Evolutionary conservation across 192 early-diverging fungal species (phyloP).

Genomic region (Anaeromyces robustus): DNA sequence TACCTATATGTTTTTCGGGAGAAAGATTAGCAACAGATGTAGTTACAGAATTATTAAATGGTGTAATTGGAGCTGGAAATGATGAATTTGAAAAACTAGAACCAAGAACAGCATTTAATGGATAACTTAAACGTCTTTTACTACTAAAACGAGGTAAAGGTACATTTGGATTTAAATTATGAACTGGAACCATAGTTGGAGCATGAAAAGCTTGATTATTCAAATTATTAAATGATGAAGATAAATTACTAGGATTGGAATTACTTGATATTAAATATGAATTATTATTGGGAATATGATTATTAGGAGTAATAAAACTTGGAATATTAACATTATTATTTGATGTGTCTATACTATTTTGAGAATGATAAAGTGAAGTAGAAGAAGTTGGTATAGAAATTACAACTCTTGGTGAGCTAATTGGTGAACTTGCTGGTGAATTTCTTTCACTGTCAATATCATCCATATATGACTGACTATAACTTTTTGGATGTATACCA

Average conservation of each 20-base stretch:
- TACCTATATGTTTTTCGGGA: background rate
- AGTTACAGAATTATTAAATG: background rate
- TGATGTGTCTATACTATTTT: background rate
- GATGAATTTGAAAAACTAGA: background rate
- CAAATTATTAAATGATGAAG: background rate
- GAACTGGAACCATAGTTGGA: background rate
- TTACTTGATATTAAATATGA: background rate
- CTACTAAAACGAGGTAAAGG: background rate
- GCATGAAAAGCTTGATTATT: background rate
- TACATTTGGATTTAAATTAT: background rate
- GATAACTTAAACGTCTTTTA: background rate
- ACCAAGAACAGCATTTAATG: background rate
- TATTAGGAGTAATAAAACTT: background rate
- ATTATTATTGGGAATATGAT: background rate
- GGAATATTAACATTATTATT: background rate
- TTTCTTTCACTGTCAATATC: background rate
- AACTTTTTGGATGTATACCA: background rate
- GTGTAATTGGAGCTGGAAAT: background rate
- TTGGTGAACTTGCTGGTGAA: too few relatives aligned
- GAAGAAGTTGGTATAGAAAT: background rate
- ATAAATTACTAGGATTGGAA: background rate
- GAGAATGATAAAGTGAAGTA: background rate
- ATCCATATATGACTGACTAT: background rate
- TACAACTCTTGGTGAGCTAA: background rate
- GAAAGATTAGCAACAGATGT: background rate